Base-by-base conservation (phyloP, 345 rosid species). In the Brassica nigra region DNA sequence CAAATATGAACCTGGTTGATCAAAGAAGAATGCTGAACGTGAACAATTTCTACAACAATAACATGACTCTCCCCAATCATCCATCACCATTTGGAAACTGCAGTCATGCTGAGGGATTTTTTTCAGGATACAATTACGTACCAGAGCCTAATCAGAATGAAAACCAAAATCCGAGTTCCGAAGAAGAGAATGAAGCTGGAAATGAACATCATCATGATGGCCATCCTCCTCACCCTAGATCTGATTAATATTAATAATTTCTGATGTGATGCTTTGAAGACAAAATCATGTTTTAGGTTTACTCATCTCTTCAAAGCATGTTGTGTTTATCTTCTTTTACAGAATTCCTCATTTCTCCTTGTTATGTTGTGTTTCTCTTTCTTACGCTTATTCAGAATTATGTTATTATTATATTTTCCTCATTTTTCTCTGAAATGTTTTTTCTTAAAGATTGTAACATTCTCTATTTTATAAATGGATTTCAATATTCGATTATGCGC, bases 181-280 rank as follows among this genome's bases (percentile, higher is more conserved):
- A 72, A 16, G 59, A 4, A 12, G 68, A 78, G 31, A 27, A 58
- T 59, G 10, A 30, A 12, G 23, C 63, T 31, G 82, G 49, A 20
- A 66, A 73, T 78, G 77, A 72, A 8, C 66, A 57, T 54, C 67
- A 18, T 5, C 73, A 54, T 55, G 61, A 37, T 71, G 67, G 61
- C 23, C 66, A 20, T 31, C 77, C 67, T 57, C 52, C 61, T 29
- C 36, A 39, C 4, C 16, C 77, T 2, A 4, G 77, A 14, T 11
- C 62, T 66, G 82, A n/a, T 78, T 34, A 58, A 9, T 39, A 10
- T 39, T 66, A 23, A 64, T 42, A 27, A 11, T n/a, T 16, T 71
- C 66, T 54, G 28, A 57, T 57, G 11, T 54, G 62, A 20, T 16
- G 10, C 62, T 10, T 18, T 57, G 28, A 18, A 54, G 59, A 54